A percentile compares a stretch with the other conserved stretches of the same genome.
Conservation (phyloP, 257 asterid species). For the Nicotiana undulata region DNA sequence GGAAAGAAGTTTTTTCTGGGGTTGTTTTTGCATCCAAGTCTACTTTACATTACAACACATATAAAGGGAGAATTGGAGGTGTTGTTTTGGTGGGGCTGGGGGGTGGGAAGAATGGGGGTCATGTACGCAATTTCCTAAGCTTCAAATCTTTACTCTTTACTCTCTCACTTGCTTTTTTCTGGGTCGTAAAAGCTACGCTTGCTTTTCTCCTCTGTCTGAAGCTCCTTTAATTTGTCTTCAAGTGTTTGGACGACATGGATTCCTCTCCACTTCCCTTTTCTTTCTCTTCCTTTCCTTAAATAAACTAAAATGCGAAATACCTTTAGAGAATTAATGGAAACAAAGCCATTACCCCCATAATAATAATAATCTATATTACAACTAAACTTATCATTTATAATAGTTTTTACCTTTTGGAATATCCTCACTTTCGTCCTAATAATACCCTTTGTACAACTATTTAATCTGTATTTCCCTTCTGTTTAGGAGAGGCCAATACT, state of each 20-base stretch:
- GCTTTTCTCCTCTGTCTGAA: conserved; percentile 73
- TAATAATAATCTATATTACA: background rate
- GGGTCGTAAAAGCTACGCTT: conserved; percentile 70
- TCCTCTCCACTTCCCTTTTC: conserved; percentile 25
- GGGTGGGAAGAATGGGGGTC: conserved; percentile 6
- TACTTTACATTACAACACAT: background rate
- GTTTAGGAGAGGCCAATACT: background rate
- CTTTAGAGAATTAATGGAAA: background rate
- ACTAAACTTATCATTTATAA: background rate
- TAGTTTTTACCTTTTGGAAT: conserved; percentile 10
- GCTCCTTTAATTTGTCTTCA: conserved; percentile 65
- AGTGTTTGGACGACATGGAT: conserved; percentile 94
- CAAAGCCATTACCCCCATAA: too few species aligned
- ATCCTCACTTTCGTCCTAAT: background rate
- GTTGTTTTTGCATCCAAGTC: conserved; percentile 23
- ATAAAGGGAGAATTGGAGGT: background rate
- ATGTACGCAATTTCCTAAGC: conserved; percentile 56
- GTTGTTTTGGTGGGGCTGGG: background rate
- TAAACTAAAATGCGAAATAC: background rate
- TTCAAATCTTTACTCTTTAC: conserved; percentile 7
- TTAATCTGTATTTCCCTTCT: background rate
- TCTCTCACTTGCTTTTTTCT: conserved; percentile 6
- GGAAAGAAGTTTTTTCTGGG: conserved; percentile 22
- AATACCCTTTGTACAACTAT: background rate
- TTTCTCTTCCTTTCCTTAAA: conserved; percentile 7